Conservation (phyloP, 257 asterid genomes). For the Petunia axillaris region DNA sequence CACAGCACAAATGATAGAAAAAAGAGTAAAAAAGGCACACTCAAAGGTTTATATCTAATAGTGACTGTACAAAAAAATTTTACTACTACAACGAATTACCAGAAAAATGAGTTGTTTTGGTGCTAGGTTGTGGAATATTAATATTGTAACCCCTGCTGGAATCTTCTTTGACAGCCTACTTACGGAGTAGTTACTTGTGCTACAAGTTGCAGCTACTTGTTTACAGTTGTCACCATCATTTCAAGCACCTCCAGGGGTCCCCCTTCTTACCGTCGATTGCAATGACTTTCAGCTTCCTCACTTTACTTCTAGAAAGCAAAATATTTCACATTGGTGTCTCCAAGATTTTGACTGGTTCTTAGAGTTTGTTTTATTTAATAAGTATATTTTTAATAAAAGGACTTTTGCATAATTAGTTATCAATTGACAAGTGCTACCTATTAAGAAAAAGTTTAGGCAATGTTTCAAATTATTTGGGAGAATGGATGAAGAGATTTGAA, state of each 20-base stretch:
- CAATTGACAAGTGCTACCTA: too few relatives aligned
- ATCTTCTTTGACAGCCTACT: neutral
- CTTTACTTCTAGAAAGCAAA: neutral
- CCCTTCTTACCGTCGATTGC: neutral
- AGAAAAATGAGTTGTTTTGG: neutral
- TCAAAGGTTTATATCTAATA: neutral
- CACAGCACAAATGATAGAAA: too few relatives aligned
- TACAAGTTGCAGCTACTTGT: too few relatives aligned
- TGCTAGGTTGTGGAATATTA: neutral
- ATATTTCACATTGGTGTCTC: too few relatives aligned
- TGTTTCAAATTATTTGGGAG: too few relatives aligned
- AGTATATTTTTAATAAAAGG: too few relatives aligned
- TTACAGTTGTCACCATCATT: neutral
- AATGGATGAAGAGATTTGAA: too few relatives aligned
- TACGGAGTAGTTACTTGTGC: neutral
- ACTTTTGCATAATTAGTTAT: too few relatives aligned
- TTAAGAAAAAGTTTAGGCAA: too few relatives aligned
- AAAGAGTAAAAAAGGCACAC: neutral
- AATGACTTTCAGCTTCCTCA: neutral
- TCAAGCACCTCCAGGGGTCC: neutral
- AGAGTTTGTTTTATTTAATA: too few relatives aligned
- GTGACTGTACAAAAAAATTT: neutral
- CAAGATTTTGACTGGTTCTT: too few relatives aligned
- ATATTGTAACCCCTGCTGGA: neutral
- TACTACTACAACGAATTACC: neutral